Evolutionary conservation across 805 yeast genomes (phyloP).

Genomic region (Hanseniaspora taiwanica): DNA sequence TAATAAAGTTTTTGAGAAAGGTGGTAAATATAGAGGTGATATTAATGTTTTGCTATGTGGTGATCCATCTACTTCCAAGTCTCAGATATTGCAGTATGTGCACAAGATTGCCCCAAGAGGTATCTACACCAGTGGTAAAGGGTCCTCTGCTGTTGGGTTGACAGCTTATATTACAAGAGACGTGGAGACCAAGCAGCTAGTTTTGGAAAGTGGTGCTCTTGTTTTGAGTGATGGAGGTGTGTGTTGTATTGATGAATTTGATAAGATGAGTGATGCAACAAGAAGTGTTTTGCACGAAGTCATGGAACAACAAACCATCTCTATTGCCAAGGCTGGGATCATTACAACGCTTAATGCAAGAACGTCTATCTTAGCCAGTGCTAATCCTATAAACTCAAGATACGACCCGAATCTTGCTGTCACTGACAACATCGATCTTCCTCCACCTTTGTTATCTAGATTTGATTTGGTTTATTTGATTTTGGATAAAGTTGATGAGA

Average conservation of each 20-base stretch:
- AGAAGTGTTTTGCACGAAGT: constrained; percentile 95
- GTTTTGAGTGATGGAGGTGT: constrained; percentile 96
- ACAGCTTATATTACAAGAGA: constrained; percentile 96
- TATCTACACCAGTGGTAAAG: constrained; percentile 95
- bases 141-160: constrained; percentile 97
- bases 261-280: constrained; percentile 91
- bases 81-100: constrained; percentile 87
- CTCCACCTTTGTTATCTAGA: constrained; percentile 90
- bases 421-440: constrained; percentile 87
- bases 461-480: constrained; percentile 89
- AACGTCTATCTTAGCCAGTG: constrained; percentile 90
- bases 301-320: constrained; percentile 98
- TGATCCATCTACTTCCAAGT: constrained; percentile 95
- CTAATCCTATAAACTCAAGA: constrained; percentile 92
- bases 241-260: constrained; percentile 97
- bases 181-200: constrained; percentile 83
- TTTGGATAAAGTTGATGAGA: constrained; percentile 84
- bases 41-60: constrained; percentile 87
- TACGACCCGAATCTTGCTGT: constrained; percentile 94
- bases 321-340: constrained; percentile 97
- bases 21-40: constrained; percentile 94
- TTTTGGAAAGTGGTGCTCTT: constrained; percentile 89
- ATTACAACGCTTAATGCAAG: constrained; percentile 94
- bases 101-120: constrained; percentile 98
- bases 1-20: constrained; percentile 73